Evolutionary conservation across 2,329 filamentous ascomycete genomes (phyloP).

Genomic region (Stylonectria norvegica): DNA sequence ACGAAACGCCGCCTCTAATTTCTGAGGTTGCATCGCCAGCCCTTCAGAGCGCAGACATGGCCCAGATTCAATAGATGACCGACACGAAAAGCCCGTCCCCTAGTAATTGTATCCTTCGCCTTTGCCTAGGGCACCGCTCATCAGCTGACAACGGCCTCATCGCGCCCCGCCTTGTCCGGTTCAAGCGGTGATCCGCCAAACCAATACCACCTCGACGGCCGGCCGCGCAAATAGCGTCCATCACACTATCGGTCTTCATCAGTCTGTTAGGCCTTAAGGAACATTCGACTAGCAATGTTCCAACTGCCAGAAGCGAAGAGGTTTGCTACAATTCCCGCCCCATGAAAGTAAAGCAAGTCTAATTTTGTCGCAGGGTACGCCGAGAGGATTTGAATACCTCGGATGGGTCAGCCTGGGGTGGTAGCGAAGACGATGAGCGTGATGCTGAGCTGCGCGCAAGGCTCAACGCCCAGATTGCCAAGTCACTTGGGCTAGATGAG

Average conservation of each 20-base stretch:
- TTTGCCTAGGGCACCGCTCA: background rate
- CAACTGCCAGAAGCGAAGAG: slow-evolving; percentile 32
- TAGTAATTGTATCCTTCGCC: background rate
- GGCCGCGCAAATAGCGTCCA: slow-evolving; percentile 2
- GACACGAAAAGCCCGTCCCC: background rate
- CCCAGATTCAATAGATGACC: no score
- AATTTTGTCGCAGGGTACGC: slow-evolving; percentile 43
- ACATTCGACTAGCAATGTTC: slow-evolving; percentile 28
- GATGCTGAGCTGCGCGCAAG: slow-evolving; percentile 41
- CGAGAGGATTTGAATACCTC: slow-evolving; percentile 50
- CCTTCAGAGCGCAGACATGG: no score
- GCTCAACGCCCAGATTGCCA: slow-evolving; percentile 48
- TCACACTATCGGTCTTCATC: slow-evolving; percentile 2
- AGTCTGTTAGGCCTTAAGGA: no score
- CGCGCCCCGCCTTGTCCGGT: slow-evolving; percentile 4
- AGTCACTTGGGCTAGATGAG: slow-evolving; percentile 41
- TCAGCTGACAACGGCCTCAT: slow-evolving; percentile 3
- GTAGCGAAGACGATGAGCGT: slow-evolving; percentile 31
- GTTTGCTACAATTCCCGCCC: slow-evolving; percentile 11
- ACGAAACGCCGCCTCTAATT: slow-evolving; percentile 15
- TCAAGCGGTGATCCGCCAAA: slow-evolving; percentile 7
- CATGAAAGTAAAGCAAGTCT: slow-evolving; percentile 1
- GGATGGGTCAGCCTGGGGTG: slow-evolving; percentile 23
- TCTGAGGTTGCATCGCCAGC: slow-evolving; percentile 19
- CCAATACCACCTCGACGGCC: slow-evolving; percentile 17